Conservation (phyloP, 2,329 filamentous ascomycete genomes). For the Cercospora zeina region DNA sequence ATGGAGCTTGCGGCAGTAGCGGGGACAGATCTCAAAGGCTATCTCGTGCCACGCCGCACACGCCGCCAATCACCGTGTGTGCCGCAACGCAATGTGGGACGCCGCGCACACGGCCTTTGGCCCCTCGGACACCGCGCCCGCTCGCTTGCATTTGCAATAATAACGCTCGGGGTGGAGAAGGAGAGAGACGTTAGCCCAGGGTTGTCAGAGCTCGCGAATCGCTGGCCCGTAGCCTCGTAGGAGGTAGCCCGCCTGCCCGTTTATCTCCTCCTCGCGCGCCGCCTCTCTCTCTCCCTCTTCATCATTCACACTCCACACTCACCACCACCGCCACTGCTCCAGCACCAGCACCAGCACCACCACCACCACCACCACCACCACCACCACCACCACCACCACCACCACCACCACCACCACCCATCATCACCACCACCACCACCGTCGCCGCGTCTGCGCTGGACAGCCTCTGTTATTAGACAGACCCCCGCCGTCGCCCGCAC, state of each 20-base stretch:
- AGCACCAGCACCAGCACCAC: not conserved
- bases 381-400: not conserved
- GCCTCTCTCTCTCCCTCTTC: not conserved
- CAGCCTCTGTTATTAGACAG: conserved; percentile 41
- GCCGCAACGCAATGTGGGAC: too few species aligned
- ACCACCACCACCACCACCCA: not conserved
- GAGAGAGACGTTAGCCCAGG: too few species aligned
- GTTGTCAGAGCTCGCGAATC: conserved; percentile 13
- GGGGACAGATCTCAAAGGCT: conserved; percentile 15
- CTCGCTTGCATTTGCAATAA: too few species aligned
- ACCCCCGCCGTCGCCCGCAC: conserved; percentile 16
- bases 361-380: not conserved
- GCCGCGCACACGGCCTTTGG: too few species aligned
- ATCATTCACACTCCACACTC: conserved; percentile 4
- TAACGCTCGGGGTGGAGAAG: too few species aligned
- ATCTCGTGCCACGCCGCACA: not conserved
- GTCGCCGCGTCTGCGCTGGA: too few species aligned
- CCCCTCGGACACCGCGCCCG: too few species aligned
- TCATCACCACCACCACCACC: conserved; percentile 2
- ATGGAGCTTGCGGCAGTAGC: conserved; percentile 8
- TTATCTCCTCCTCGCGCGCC: not conserved
- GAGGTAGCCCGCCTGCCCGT: not conserved
- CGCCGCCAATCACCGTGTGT: conserved; percentile 17
- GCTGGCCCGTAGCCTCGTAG: conserved; percentile 10
- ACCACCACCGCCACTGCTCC: conserved; percentile 17